Percentiles rank a stretch among this genome's conserved stretches.
phyloP scores from a whole-genome alignment of 768 basidiomycete species.

The Mycena indigotica region DNA sequence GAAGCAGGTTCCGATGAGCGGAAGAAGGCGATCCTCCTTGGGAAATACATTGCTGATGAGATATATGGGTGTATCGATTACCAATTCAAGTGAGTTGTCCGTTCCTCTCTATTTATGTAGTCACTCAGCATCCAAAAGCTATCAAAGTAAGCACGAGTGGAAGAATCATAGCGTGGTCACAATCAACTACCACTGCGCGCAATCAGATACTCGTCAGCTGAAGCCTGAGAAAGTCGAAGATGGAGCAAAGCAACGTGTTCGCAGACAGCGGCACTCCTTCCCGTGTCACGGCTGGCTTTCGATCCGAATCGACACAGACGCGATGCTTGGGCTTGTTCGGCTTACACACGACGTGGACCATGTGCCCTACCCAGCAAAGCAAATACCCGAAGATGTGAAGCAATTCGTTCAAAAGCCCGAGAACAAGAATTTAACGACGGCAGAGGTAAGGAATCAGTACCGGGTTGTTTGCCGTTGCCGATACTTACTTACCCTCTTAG shows the following conservation, averaged over 20 bases:
- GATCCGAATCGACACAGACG: neutral
- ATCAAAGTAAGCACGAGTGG: conserved; percentile 6
- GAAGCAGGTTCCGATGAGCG: no score
- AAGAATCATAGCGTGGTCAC: no score
- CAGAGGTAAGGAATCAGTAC: neutral
- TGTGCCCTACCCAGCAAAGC: neutral
- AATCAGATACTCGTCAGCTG: neutral
- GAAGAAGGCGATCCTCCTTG: no score
- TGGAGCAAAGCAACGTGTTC: conserved; percentile 1
- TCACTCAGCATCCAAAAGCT: neutral
- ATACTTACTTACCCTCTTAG: neutral
- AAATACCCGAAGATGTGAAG: neutral
- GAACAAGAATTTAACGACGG: neutral
- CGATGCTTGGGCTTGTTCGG: neutral
- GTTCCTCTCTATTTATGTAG: neutral
- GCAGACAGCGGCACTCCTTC: neutral
- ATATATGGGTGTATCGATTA: conserved; percentile 4
- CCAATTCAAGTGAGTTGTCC: conserved; percentile 1
- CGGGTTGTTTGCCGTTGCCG: neutral
- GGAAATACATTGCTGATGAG: neutral
- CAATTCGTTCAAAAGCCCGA: neutral
- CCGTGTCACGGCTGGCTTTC: conserved; percentile 2
- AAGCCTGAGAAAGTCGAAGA: neutral
- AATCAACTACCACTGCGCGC: conserved; percentile 4
- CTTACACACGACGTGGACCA: conserved; percentile 1